phyloP scores from a whole-genome alignment of 306 rosid species.

The Canavalia gladiata region DNA sequence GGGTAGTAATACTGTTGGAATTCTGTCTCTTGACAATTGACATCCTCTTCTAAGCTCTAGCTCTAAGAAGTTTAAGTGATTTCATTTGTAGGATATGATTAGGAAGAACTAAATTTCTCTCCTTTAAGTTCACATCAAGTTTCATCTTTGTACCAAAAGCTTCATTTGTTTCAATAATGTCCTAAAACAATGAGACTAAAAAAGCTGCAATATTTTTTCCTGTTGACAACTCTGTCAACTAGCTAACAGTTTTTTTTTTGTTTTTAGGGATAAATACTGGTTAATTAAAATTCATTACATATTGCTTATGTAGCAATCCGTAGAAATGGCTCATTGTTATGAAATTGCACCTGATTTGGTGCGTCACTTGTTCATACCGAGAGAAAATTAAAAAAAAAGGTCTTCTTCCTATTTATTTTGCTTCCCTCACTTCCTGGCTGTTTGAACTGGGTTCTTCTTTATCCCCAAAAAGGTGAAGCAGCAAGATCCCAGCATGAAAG shows the following conservation, averaged over 20 bases:
- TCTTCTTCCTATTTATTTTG: not conserved
- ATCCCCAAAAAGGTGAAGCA: constrained; percentile 1
- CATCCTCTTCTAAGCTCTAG: constrained; percentile 2
- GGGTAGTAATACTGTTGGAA: constrained; percentile 12
- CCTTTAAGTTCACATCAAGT: constrained; percentile 27
- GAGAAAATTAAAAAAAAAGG: not conserved
- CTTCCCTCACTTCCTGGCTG: not conserved
- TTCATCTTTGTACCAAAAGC: not conserved
- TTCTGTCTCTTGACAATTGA: constrained; percentile 10
- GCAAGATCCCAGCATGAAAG: not conserved
- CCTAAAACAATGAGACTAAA: constrained; percentile 1
- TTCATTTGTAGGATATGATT: constrained; percentile 31
- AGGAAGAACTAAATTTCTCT: not conserved
- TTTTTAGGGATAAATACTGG: not conserved
- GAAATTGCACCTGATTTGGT: constrained; percentile 14
- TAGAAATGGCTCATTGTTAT: constrained; percentile 22
- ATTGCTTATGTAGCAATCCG: constrained; percentile 18
- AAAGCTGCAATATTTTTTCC: not conserved
- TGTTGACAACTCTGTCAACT: not conserved
- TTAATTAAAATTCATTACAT: not conserved
- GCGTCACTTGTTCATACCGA: not conserved
- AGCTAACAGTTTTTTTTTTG: not conserved
- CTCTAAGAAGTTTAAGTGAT: constrained; percentile 1
- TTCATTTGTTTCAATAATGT: constrained; percentile 9
- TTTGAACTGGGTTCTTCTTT: constrained; percentile 12